These are phyloP conservation scores for Ogataea hybrid DNA, from an alignment of 1,139 yeast genomes.

Conservation along the genomic window DNA sequence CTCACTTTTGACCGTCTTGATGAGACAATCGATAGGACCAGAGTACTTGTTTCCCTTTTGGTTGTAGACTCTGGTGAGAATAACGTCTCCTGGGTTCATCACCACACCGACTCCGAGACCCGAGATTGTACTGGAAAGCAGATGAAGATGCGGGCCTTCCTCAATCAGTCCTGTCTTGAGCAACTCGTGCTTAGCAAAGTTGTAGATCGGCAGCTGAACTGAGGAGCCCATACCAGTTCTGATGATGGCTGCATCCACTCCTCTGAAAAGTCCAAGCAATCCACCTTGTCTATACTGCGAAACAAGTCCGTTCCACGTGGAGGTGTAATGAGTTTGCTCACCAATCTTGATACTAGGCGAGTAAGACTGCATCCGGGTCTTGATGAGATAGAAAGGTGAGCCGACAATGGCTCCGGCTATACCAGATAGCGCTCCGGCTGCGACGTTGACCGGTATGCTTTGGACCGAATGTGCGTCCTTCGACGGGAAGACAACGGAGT, in stretches of 20 bases:
- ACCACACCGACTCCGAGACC: constrained; percentile 93
- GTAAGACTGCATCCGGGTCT: constrained; percentile 95
- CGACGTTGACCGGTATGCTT: constrained; percentile 63
- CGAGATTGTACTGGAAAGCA: constrained; percentile 72
- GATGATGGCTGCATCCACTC: constrained; percentile 90
- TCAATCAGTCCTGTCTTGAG: constrained; percentile 46
- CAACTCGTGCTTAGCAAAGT: constrained; percentile 64
- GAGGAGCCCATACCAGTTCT: constrained; percentile 97
- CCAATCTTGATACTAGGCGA: constrained; percentile 69
- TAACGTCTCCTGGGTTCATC: constrained; percentile 97
- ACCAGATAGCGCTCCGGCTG: constrained; percentile 83
- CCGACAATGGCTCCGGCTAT: constrained; percentile 87
- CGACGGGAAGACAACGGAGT: constrained; percentile 54
- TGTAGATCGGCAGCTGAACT: constrained; percentile 93
- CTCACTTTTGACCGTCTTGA: constrained; percentile 77
- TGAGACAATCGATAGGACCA: constrained; percentile 85
- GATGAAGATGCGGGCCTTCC: constrained; percentile 70
- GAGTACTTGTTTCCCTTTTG: constrained; percentile 85
- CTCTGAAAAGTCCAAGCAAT: constrained; percentile 74
- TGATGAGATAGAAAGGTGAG: constrained; percentile 86
- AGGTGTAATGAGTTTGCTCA: constrained; percentile 84
- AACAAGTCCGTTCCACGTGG: constrained; percentile 64
- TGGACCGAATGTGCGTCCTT: constrained; percentile 53
- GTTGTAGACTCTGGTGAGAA: constrained; percentile 90
- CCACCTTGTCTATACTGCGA: constrained; percentile 70